phyloP scores from a whole-genome alignment of 352 stramenopile genomes.

The Phytophthora colocasiae region DNA sequence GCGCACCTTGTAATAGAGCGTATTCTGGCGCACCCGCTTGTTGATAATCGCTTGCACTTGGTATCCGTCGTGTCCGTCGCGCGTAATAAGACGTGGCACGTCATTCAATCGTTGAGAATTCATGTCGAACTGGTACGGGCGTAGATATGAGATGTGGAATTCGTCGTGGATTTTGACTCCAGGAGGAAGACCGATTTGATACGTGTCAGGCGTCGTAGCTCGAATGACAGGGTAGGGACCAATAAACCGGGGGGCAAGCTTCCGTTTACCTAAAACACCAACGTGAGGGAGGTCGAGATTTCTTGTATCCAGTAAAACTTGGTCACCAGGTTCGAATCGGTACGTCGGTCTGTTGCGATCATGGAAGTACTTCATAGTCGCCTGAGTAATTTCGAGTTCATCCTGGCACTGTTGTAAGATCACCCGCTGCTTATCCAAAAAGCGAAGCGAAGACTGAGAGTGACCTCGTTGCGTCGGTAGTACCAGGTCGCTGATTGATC shows the following conservation, averaged over 20 bases:
- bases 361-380: conserved; percentile 8
- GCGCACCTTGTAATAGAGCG: neutral
- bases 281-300: conserved; percentile 6
- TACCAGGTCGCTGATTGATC: conserved; percentile 5
- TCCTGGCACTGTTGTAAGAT: conserved; percentile 13
- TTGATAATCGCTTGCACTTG: neutral
- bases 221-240: conserved; percentile 1
- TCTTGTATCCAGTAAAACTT: conserved; percentile 1
- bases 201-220: conserved; percentile 2
- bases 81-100: neutral
- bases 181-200: conserved; percentile 2
- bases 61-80: neutral
- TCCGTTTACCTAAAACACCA: neutral
- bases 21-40: neutral
- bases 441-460: neutral
- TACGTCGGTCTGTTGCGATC: conserved; percentile 4
- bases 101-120: neutral
- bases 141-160: conserved; percentile 5
- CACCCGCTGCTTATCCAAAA: conserved; percentile 2
- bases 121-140: neutral
- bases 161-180: conserved; percentile 2
- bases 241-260: conserved; percentile 1
- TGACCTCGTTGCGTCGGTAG: neutral
- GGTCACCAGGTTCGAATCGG: conserved; percentile 3
- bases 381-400: neutral